Evolutionary conservation across 2,329 filamentous ascomycete species (phyloP).

Genomic region (Myotisia sp.): DNA sequence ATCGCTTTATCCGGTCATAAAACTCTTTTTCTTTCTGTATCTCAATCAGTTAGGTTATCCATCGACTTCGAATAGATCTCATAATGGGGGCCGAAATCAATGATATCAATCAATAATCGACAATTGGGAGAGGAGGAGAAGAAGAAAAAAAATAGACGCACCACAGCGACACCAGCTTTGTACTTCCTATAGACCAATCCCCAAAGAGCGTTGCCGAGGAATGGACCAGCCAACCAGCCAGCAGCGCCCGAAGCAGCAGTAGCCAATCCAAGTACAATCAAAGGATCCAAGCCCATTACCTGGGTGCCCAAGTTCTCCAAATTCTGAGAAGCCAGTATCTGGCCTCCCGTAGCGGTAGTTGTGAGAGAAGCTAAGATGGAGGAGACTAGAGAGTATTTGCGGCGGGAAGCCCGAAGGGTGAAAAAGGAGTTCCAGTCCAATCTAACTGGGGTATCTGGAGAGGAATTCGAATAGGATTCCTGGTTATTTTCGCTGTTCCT

Average conservation of each 20-base stretch:
- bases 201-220: conserved; percentile 66
- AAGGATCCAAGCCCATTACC: conserved; percentile 72
- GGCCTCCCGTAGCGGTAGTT: conserved; percentile 40
- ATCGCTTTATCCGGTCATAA: conserved; percentile 78
- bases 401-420: conserved; percentile 69
- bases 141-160: conserved; percentile 28
- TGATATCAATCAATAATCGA: neutral
- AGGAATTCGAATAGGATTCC: neutral
- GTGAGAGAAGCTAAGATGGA: conserved; percentile 52
- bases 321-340: conserved; percentile 52
- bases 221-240: conserved; percentile 79
- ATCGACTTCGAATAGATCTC: neutral
- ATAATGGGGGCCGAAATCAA: neutral
- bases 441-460: conserved; percentile 4
- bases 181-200: conserved; percentile 58
- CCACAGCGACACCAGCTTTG: conserved; percentile 56
- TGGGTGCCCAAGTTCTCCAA: conserved; percentile 51
- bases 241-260: conserved; percentile 62
- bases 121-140: neutral
- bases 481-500: neutral
- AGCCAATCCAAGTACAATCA: conserved; percentile 69
- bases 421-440: conserved; percentile 91
- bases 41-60: no score
- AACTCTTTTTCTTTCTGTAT: conserved; percentile 80
- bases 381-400: conserved; percentile 67